Evolutionary conservation across 768 basidiomycete genomes (phyloP), one percentile per base, ranked within the genome.

Genomic region (Leucosporidium scottii): DNA sequence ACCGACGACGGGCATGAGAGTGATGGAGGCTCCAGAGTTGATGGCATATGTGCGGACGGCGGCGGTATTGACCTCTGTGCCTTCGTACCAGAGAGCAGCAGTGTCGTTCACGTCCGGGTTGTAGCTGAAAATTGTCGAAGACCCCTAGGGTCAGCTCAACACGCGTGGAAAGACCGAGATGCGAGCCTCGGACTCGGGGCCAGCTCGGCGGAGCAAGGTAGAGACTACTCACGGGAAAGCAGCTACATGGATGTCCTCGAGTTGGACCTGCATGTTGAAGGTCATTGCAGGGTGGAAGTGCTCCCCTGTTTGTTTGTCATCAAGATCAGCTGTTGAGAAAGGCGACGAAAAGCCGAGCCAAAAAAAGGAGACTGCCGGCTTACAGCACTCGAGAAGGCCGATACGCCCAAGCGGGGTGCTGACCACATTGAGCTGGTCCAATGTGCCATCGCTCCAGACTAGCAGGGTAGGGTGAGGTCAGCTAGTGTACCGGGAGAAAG

Each of bases 221-320:
- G 23, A n/a, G 25, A 36, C 1, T 13, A 25, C n/a, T 20, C n/a
- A 59, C 58, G 58, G 58, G 36, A 39, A 59, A 10, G 58, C 25
- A 9, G 36, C 58, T 12, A 59, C 44, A 36, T 59, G 58, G 25
- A 59, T 21, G 58, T 59, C 58, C 31, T 34, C 31, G n/a, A 39
- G n/a, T 23, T 59, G 58, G n/a, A 47, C 39, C 25, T 59, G 58
- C 21, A 59, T 59, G 58, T 34, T 34, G 58, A 59, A 59, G 8
- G 58, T 59, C 58, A 59, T 59, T 3, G 58, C 20, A 15, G 58
- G 58, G 27, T 61, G 59, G 44, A 50, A 61, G 48, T 61, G 59
- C 44, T 48, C 39, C 18, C n/a, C 49, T 20, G 20, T 5, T 7
- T n/a, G n/a, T n/a, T n/a, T n/a, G n/a, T n/a, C n/a, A n/a, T n/a